Base-by-base conservation (phyloP, 768 basidiomycete genomes). In the Mrakia gelida region DNA sequence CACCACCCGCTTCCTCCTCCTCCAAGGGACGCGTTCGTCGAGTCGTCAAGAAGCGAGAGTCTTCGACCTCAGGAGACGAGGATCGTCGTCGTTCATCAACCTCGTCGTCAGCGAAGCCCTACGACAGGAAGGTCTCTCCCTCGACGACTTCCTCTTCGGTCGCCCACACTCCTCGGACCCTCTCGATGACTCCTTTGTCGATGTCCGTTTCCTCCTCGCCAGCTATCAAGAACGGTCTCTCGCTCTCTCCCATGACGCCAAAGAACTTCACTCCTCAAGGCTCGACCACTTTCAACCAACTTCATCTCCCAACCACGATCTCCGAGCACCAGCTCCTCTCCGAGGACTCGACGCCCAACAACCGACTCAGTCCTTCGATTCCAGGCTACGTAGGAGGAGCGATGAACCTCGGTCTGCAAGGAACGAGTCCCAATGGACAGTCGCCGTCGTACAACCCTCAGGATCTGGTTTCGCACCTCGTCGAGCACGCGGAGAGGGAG, bases 81-180 rank as follows among this genome's bases (percentile, higher is more conserved):
- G 67, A 18, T 62, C 80, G 30, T 59, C 75, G 68, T 59, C 49
- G 59, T 70, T 68, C 63, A 34, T 61, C 73, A 13, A 13, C 74
- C 16, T 49, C 49, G 9, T n/a, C 68, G 18, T 30, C 45, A 56
- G 38, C 71, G 10, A 81, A 81, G 38, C 82, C 82, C 15, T 83
- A 83, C 81, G 81, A 82, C 28, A 74, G 78, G 34, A 80, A 80
- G 21, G 75, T 71, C 4, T 59, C 81, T 18, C 80, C 82, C 10
- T 5, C 49, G 21, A n/a, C 72, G 32, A 61, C 54, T 21, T 49
- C 71, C 8, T 34, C 45, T 26, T 74, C 77, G 21, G 63, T 72
- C 32, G 30, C 63, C 5, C 63, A 45, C 26, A 75, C 75, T 21
- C 75, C 75, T 63, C 62, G 75, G 11, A 62, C 75, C 15, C 63